Evolutionary conservation across 495 filamentous ascomycete genomes (phyloP).

Genomic region (Trypethelium eluteriae): DNA sequence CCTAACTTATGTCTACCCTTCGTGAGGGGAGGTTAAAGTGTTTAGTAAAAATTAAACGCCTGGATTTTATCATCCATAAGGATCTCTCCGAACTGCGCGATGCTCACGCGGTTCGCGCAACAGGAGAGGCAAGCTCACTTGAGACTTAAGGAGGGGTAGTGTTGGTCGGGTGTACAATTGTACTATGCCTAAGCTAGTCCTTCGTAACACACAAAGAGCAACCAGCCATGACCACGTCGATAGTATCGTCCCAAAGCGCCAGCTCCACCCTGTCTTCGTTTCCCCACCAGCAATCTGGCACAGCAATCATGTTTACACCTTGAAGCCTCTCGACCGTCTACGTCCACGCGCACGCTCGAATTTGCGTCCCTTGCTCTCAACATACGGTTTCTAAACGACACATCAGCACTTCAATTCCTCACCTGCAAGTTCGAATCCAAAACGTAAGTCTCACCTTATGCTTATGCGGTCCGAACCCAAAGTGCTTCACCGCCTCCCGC

Average conservation of each 20-base stretch:
- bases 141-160: background rate
- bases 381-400: slow-evolving; percentile 71
- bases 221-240: background rate
- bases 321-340: slow-evolving; percentile 94
- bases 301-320: slow-evolving; percentile 59
- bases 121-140: no score
- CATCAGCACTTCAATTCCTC: slow-evolving; percentile 28
- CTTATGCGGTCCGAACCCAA: slow-evolving; percentile 93
- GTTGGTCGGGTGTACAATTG: background rate
- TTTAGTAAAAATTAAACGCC: no score
- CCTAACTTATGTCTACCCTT: no score
- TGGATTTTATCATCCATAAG: no score
- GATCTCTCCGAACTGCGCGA: no score
- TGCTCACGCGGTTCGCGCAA: no score
- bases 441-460: slow-evolving; percentile 64
- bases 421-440: slow-evolving; percentile 20
- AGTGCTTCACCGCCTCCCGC: slow-evolving; percentile 96
- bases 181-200: background rate
- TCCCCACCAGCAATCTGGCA: background rate
- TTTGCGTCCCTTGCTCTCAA: slow-evolving; percentile 97
- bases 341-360: slow-evolving; percentile 97
- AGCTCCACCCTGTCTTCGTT: background rate
- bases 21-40: no score
- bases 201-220: background rate
- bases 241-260: background rate